Evolutionary conservation across 306 rosid species (phyloP).

Genomic region (Vicia sativa): DNA sequence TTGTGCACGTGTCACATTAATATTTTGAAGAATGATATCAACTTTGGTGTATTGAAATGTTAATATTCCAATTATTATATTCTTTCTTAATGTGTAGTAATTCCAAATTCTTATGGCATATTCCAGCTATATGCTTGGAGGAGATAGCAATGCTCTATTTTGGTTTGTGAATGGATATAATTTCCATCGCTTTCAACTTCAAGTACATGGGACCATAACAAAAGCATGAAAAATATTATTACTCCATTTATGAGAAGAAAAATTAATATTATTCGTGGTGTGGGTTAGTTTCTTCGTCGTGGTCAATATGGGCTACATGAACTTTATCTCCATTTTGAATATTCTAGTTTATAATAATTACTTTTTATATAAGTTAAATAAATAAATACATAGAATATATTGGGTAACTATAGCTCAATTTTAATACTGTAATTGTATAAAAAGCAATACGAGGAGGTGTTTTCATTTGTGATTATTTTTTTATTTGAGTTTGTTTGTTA

Average conservation of each 20-base stretch:
- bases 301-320: background rate
- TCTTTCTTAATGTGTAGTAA: background rate
- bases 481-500: background rate
- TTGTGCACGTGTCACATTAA: background rate
- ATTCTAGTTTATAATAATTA: background rate
- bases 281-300: background rate
- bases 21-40: background rate
- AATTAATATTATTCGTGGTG: background rate
- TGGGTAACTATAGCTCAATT: background rate
- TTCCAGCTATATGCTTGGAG: background rate
- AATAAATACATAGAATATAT: background rate
- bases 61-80: background rate
- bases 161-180: background rate
- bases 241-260: background rate
- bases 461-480: background rate
- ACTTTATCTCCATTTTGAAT: background rate
- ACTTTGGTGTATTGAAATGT: background rate
- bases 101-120: background rate
- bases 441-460: background rate
- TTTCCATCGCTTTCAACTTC: slow-evolving; percentile 3
- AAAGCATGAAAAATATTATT: background rate
- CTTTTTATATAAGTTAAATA: background rate
- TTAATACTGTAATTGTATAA: background rate
- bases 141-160: slow-evolving; percentile 5
- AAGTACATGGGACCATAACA: background rate